These are phyloP conservation scores for Ustilago hordei DNA, from an alignment of 1,284 basidiomycete genomes.

Conservation along the genomic window DNA sequence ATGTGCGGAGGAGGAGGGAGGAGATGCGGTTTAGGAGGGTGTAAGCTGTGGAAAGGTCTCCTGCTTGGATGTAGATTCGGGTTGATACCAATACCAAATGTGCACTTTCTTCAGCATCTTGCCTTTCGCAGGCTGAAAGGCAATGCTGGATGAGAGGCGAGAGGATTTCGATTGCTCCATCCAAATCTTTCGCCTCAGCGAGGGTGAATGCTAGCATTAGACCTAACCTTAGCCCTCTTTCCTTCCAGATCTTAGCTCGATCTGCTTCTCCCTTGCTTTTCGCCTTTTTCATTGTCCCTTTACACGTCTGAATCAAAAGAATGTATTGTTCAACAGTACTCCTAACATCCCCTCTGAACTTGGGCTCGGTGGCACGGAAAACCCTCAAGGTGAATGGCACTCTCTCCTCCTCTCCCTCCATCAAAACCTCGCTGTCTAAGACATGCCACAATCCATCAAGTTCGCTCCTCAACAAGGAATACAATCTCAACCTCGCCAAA, in stretches of 20 bases:
- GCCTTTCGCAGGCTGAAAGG: not conserved
- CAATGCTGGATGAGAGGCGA: conserved; percentile 18
- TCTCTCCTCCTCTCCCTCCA: not conserved
- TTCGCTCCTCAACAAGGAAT: conserved; percentile 41
- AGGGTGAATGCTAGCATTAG: conserved; percentile 31
- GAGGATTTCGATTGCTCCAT: conserved; percentile 28
- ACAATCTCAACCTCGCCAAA: conserved; percentile 38
- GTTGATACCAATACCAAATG: conserved; percentile 17
- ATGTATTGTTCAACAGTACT: conserved; percentile 21
- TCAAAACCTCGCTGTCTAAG: conserved; percentile 4
- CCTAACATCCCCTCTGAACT: conserved; percentile 17
- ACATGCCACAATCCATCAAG: conserved; percentile 35
- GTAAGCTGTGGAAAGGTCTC: not conserved
- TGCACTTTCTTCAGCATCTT: not conserved
- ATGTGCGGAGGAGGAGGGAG: not conserved
- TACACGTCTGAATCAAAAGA: conserved; percentile 18
- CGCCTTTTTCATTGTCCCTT: not conserved
- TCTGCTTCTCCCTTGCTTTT: not conserved
- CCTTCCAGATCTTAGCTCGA: conserved; percentile 21
- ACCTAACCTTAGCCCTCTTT: conserved; percentile 21
- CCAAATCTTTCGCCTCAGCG: conserved; percentile 31
- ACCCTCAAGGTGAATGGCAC: conserved; percentile 40
- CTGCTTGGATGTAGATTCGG: conserved; percentile 29
- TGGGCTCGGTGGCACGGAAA: conserved; percentile 30
- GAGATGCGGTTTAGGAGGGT: not conserved